Evolutionary conservation across 2,329 filamentous ascomycete species (phyloP), one percentile per base, ranked within the genome.

Genomic region (Cercospora zeae-maydis): DNA sequence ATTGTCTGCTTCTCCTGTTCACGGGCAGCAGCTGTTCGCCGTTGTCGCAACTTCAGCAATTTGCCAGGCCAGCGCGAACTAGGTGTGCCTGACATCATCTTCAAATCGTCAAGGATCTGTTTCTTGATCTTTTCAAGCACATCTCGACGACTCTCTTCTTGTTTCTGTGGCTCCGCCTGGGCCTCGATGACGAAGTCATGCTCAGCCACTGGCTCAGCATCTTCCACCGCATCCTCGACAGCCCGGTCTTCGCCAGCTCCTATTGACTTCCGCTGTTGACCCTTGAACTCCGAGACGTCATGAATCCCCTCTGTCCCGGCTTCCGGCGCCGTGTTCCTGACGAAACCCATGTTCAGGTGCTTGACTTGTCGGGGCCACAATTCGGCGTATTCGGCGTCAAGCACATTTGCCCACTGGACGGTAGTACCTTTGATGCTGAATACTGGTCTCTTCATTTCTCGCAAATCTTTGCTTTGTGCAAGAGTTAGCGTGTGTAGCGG

Each of bases 331-430:
- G 65, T 69, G 51, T 74, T 67, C 27, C 71, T 66, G 13, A 65
- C 49, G 55, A 71, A 62, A 57, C 72, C 73, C 67, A 75, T 71
- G 9, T 59, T 64, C 39, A 68, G 66, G 58, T 77, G 76, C 27
- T 64, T 30, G 14, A 78, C 71, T 2, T 56, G 64, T 7, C 61
- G 54, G 2, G 76, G 76, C 76, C 76, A 78, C 14, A 55, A 57
- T 30, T 70, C 67, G 7, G 75, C 76, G 60, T 68, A 76, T 52
- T 77, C 74, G n/a, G 73, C 71, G 63, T 78, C 76, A n/a, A 76
- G 63, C 1, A 71, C 60, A 65, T 77, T 72, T n/a, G 70, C 66
- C 76, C 76, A 78, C 54, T 72, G 65, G 53, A 78, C 67, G 7
- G 57, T 69, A 9, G 76, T 67, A 52, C 73, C 73, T 42, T 73